phyloP scores from a whole-genome alignment of 768 basidiomycete species.

The Lentinula lateritia region DNA sequence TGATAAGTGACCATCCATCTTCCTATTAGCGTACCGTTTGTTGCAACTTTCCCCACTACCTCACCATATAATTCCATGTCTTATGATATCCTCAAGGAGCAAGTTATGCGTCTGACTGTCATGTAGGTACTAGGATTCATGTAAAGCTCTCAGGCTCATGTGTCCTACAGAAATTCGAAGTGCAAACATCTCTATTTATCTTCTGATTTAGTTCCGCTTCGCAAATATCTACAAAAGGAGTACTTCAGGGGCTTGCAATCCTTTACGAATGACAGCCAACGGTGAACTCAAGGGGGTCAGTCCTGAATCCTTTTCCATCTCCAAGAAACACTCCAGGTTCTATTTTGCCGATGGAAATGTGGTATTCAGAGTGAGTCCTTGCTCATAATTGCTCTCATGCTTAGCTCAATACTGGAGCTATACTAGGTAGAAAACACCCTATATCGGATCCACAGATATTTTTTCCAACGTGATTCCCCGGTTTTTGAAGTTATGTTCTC shows the following conservation, averaged over 20 bases:
- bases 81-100: too few species aligned
- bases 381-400: neutral
- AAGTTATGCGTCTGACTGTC: too few species aligned
- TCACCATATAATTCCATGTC: too few species aligned
- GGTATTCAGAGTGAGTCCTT: conserved; percentile 22
- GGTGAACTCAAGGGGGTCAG: neutral
- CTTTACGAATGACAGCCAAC: neutral
- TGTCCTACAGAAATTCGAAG: too few species aligned
- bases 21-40: too few species aligned
- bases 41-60: too few species aligned
- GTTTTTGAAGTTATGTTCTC: conserved; percentile 27
- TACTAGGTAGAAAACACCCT: conserved; percentile 47
- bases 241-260: neutral
- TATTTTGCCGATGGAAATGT: conserved; percentile 26
- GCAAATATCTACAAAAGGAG: neutral
- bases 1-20: too few species aligned
- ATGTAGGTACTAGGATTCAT: too few species aligned
- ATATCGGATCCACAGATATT: conserved; percentile 44
- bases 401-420: neutral
- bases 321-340: conserved; percentile 20
- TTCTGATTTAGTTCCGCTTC: neutral
- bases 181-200: too few species aligned
- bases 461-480: conserved; percentile 33
- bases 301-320: neutral
- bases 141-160: too few species aligned